Base-by-base conservation (phyloP, 768 basidiomycete genomes). In the Hydnum rufescens region DNA sequence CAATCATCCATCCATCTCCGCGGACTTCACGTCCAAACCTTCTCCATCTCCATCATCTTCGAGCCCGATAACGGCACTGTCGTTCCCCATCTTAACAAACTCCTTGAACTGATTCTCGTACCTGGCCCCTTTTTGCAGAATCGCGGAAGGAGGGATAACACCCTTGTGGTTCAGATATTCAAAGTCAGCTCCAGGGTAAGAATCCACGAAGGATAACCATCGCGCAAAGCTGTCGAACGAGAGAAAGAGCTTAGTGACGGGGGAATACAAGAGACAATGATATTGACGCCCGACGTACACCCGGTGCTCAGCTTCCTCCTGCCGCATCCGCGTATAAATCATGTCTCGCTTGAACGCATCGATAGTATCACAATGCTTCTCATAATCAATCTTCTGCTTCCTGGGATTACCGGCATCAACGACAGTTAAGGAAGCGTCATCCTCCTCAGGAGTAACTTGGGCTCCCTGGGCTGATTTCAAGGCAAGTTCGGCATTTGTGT, bases 241-340 rank as follows among this genome's bases (percentile, higher is more conserved):
- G n/a, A 32, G 54, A 5, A 52, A 49, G 6, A 47, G 29, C 2
- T 57, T 31, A 5, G 23, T 32, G 30, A 42, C 25, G 50, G 32
- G 4, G n/a, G 22, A 16, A 42, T 46, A 47, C 22, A 54, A 8
- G 32, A 29, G 28, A 26, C 52, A 44, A 48, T 55, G 51, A 43
- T 42, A 25, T 44, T 23, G 43, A 50, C 52, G 42, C 39, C 36
- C 16, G 34, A 73, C 89, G 55, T 59, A 89, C 86, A 85, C 66
- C 53, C 78, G 82, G 58, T 74, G 70, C 18, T 71, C 73, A 56
- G 85, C 78, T 64, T 99, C 95, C 26, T 88, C 78, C 55, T 72
- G 67, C 46, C 89, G 75, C 81, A 97, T 84, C 57, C 77, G 76
- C 57, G 81, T 72, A 60, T 96, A 96, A 30, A 99, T 93, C 57